These are phyloP conservation scores for Dysphania ambrosioides DNA, from an alignment of 148 eudicot species.

Conservation along the genomic window DNA sequence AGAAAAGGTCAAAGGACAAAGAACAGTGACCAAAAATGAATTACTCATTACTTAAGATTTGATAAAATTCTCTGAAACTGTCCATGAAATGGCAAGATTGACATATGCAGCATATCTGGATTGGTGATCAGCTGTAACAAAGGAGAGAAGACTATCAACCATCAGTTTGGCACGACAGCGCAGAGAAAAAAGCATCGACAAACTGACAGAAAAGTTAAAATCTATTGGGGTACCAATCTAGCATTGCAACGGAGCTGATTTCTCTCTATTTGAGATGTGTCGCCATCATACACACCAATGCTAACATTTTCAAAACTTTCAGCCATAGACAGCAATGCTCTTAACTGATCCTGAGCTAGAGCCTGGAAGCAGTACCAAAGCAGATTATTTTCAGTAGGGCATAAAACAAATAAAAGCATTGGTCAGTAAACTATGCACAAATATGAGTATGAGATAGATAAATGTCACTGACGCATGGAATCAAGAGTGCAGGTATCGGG, in stretches of 20 bases:
- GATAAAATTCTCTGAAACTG: conserved; percentile 71
- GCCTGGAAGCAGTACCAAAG: conserved; percentile 53
- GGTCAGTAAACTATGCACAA: not conserved
- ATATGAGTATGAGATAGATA: not conserved
- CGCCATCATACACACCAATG: conserved; percentile 93
- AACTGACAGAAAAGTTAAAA: not conserved
- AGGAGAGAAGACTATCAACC: conserved; percentile 24
- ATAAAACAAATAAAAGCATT: not conserved
- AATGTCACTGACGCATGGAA: not conserved
- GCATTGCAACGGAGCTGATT: conserved; percentile 75
- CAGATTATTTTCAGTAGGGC: conserved; percentile 7
- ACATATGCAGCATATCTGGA: conserved; percentile 94
- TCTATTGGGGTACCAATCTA: conserved; percentile 57
- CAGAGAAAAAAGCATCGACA: conserved; percentile 2
- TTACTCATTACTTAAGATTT: conserved; percentile 64
- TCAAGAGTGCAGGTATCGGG: not conserved
- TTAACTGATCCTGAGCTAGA: conserved; percentile 91
- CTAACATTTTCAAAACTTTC: conserved; percentile 44
- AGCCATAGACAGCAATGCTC: conserved; percentile 62
- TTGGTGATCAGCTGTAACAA: conserved; percentile 88
- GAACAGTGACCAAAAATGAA: conserved; percentile 18
- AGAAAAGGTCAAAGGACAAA: not conserved
- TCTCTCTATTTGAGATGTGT: conserved; percentile 74
- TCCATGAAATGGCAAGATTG: conserved; percentile 85
- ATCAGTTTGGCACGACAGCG: conserved; percentile 8